Conservation (phyloP, 768 basidiomycete species). For the Hericium rajendrae region DNA sequence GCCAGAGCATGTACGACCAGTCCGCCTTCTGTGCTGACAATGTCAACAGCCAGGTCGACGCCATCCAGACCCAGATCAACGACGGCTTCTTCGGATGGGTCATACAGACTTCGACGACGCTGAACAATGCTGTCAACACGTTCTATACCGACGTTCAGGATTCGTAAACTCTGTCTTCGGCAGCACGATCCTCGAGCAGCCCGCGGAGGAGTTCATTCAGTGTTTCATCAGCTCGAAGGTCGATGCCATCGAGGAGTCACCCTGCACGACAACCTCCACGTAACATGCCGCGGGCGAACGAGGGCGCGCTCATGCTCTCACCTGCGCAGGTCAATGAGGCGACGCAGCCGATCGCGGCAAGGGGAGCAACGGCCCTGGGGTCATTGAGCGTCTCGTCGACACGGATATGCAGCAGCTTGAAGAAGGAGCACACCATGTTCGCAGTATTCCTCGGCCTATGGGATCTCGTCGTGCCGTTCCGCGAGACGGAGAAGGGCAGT, state of each 20-base stretch:
- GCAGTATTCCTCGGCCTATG: constrained; percentile 75
- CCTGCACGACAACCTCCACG: constrained; percentile 75
- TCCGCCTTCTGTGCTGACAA: constrained; percentile 67
- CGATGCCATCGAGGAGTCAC: constrained; percentile 77
- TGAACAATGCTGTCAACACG: constrained; percentile 77
- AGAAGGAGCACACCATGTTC: constrained; percentile 81
- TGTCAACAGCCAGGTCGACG: constrained; percentile 63
- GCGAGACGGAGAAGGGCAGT: neutral
- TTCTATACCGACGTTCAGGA: constrained; percentile 85
- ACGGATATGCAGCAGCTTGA: constrained; percentile 62
- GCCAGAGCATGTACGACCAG: constrained; percentile 74
- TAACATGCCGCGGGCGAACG: constrained; percentile 75
- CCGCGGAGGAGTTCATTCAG: constrained; percentile 77
- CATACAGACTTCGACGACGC: constrained; percentile 78
- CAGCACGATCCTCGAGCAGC: constrained; percentile 70
- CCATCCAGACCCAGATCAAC: constrained; percentile 70
- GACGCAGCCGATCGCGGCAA: constrained; percentile 64
- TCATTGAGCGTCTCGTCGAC: constrained; percentile 65
- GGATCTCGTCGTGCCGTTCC: constrained; percentile 27
- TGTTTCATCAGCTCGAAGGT: constrained; percentile 93
- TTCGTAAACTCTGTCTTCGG: constrained; percentile 75
- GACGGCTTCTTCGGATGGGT: constrained; percentile 92
- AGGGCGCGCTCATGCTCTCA: constrained; percentile 69
- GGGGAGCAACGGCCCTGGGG: constrained; percentile 36
- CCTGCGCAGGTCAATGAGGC: constrained; percentile 63